A percentile compares a stretch with the other conserved stretches of the same genome.
Evolutionary conservation across 176 grass and related monocot genomes (phyloP).

Genomic region (Aegilops longissima): DNA sequence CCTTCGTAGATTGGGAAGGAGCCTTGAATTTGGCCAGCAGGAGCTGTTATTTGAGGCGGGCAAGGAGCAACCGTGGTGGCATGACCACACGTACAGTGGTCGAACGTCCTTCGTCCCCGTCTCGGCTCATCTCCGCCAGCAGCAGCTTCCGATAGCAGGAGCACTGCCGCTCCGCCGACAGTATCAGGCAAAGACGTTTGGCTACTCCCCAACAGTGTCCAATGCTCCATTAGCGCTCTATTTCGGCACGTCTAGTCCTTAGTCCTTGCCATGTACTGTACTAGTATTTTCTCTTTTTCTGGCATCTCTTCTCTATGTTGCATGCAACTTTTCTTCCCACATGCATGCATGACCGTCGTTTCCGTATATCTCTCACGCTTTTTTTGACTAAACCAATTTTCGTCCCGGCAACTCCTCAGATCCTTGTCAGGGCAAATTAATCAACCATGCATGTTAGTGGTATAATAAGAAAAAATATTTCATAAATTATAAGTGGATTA

Average conservation of each 20-base stretch:
- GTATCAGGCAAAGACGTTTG: neutral
- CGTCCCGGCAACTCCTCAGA: too few species aligned
- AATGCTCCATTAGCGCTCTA: neutral
- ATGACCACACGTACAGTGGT: neutral
- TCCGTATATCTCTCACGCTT: too few species aligned
- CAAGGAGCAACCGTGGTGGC: neutral
- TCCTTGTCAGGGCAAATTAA: too few species aligned
- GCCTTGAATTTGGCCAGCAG: neutral
- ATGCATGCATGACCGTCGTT: too few species aligned
- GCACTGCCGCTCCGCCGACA: neutral
- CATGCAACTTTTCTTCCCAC: too few species aligned
- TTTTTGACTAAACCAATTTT: too few species aligned
- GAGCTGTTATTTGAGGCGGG: neutral
- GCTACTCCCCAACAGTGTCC: neutral
- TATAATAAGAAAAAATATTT: too few species aligned
- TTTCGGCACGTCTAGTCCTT: neutral
- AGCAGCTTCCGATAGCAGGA: neutral
- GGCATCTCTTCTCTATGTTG: too few species aligned
- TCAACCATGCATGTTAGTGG: too few species aligned
- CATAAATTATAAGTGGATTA: too few species aligned
- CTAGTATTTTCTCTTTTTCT: too few species aligned
- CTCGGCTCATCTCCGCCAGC: neutral
- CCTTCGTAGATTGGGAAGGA: neutral
- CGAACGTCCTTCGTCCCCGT: neutral
- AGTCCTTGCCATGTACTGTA: neutral